Base-by-base conservation (phyloP, 768 basidiomycete genomes). In the Russula brevipes region DNA sequence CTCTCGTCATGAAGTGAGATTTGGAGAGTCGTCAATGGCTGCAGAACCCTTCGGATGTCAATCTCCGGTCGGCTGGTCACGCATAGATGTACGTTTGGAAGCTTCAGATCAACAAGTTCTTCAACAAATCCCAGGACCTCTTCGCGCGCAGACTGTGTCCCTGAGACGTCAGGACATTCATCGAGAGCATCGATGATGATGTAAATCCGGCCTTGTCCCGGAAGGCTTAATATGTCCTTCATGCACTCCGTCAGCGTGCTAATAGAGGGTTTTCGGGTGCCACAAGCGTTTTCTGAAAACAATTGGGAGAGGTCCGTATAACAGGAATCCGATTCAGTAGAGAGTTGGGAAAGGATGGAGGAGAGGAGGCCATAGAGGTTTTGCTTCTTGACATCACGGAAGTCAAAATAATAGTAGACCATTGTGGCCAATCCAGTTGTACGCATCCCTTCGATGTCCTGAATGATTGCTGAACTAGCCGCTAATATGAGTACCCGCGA, bases 261-360 rank as follows among this genome's bases (percentile, higher is more conserved):
- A 2, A 11, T 16, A n/a, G 14, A 5, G 24, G 55, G 60, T 6
- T 57, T 46, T 11, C 35, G 19, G 7, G 47, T 8, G 14, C 59
- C 52, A 30, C 35, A 8, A 9, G 24, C 35, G 16, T 61, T 16
- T 0, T 19, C n/a, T 4, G 30, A 57, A 42, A 36, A 57, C 1
- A 61, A 33, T 1, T 17, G 5, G n/a, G 53, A 50, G 19, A 61
- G 46, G 16, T 41, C 16, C 9, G 16, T 1, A 5, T 31, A 30
- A 19, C 46, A 57, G 7, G 17, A 1, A 17, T 36, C 17, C 17
- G 60, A 61, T 14, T 39, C 4, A 12, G 42, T 30, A 9, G 55
- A 31, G 9, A 61, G 60, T 17, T 61, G 60, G 30, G 36, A 57
- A n/a, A 55, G 0, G 38, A 57, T 38, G 24, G 54, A 57, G 16